phyloP scores from a whole-genome alignment of 2,329 filamentous ascomycete genomes.

The Bipolaris bicolor region DNA sequence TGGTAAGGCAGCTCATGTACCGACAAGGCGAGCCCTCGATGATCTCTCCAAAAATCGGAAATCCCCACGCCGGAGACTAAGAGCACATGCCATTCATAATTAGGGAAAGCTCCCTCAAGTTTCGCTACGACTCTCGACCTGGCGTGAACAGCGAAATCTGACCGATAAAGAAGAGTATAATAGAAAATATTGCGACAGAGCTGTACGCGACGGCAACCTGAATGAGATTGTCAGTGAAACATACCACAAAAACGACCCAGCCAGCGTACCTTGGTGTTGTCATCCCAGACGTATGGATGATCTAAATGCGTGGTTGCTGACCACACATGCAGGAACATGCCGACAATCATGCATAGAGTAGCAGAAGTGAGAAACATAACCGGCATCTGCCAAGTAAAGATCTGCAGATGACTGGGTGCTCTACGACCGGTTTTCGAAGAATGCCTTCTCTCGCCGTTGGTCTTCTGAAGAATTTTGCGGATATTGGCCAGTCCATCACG shows the following conservation, averaged over 20 bases:
- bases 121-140: conserved; percentile 2
- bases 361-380: conserved; percentile 46
- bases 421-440: conserved; percentile 28
- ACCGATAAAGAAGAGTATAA: conserved; percentile 29
- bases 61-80: too few relatives aligned
- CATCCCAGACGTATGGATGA: conserved; percentile 38
- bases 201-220: conserved; percentile 30
- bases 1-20: too few relatives aligned
- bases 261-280: conserved; percentile 36
- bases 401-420: conserved; percentile 36
- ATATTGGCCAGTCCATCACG: conserved; percentile 48
- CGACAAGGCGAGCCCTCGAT: too few relatives aligned
- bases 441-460: conserved; percentile 25
- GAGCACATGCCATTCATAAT: not conserved
- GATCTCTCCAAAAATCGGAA: not conserved
- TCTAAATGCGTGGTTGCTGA: conserved; percentile 35
- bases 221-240: not conserved
- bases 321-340: conserved; percentile 51
- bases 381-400: conserved; percentile 49
- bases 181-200: conserved; percentile 17
- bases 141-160: conserved; percentile 25
- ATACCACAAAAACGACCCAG: not conserved
- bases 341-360: conserved; percentile 47
- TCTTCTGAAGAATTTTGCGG: conserved; percentile 42
- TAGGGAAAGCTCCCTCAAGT: not conserved